Evolutionary conservation across 2,329 filamentous ascomycete species (phyloP).

Genomic region (Neopestalotiopsis clavispora): DNA sequence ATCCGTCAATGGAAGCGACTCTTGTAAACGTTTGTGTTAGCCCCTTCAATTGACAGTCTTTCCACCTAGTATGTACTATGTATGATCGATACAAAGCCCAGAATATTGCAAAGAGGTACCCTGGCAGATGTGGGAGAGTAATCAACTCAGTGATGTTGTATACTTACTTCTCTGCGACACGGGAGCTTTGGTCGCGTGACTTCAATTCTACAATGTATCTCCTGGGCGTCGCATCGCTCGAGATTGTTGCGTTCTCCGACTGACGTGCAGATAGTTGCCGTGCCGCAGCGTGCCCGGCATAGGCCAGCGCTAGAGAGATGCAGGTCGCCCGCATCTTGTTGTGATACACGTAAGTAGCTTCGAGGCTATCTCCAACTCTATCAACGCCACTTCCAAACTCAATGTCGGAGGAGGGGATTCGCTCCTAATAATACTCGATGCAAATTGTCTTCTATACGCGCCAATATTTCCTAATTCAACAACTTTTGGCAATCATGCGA

Average conservation of each 20-base stretch:
- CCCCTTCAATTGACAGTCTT: not conserved
- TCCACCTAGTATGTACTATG: no score
- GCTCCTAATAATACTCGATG: no score
- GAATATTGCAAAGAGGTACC: no score
- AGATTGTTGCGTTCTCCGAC: not conserved
- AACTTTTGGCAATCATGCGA: not conserved
- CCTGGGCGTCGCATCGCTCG: conserved; percentile 23
- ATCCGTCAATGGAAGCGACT: conserved; percentile 22
- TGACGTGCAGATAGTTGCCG: not conserved
- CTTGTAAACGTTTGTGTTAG: not conserved
- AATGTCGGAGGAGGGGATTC: not conserved
- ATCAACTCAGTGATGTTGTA: no score
- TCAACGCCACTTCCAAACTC: not conserved
- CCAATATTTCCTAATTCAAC: no score
- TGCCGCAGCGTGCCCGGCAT: not conserved
- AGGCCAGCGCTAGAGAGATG: not conserved
- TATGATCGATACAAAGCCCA: no score
- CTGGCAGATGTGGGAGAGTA: no score
- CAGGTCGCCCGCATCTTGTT: conserved; percentile 2
- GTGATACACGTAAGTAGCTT: not conserved
- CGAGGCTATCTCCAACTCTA: not conserved
- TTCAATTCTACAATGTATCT: conserved; percentile 31
- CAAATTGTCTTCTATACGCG: no score
- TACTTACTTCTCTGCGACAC: conserved; percentile 19
- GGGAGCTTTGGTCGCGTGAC: conserved; percentile 23